Base-by-base conservation (phyloP, 805 yeast genomes). In the Zygoascus bituminiphila region DNA sequence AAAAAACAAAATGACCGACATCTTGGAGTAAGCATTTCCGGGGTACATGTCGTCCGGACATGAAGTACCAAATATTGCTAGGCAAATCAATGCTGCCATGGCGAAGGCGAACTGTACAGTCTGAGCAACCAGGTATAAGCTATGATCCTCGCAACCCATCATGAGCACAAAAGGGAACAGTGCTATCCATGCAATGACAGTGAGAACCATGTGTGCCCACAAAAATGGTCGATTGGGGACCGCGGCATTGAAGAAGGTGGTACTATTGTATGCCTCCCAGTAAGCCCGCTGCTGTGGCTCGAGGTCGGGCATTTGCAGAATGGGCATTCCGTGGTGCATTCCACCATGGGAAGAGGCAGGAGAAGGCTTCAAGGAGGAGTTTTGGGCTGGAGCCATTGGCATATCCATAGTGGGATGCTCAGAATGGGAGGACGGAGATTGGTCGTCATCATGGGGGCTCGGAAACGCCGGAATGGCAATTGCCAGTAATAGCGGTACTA, bases 201-300 rank as follows among this genome's bases (percentile, higher is more conserved):
- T 61, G 2, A 77, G 62, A 2, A 62, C 55, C 8, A 79, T 66
- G 59, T 88, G 96, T 37, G 70, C 56, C 53, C 71, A 70, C 24
- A 88, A 66, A 1, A 81, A 73, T 12, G 70, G 50, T 49, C 78
- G 74, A 54, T 73, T 73, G 2, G 78, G 73, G 6, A 76, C 79
- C 4, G 59, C 49, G 6, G 77, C 79, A 23, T 44, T 40, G 38
- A 50, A 52, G 66, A 86, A 79, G 2, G 87, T 81, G 1, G 91
- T 82, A 12, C 94, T 79, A 59, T 84, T 79, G 65, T 88, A 89
- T 22, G 65, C 62, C 44, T 79, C 80, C 97, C 97, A 89, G 64
- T 75, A 89, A 23, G 73, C 62, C 48, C 79, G 69, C 63, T 88
- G 96, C 41, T 79, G 84, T 0, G 89, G 82, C 15, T 80, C 73